Percentiles rank a stretch among this genome's conserved stretches.
These are phyloP conservation scores for Tylopilus cervinicoccineus DNA, from an alignment of 768 basidiomycete genomes.

Conservation along the genomic window DNA sequence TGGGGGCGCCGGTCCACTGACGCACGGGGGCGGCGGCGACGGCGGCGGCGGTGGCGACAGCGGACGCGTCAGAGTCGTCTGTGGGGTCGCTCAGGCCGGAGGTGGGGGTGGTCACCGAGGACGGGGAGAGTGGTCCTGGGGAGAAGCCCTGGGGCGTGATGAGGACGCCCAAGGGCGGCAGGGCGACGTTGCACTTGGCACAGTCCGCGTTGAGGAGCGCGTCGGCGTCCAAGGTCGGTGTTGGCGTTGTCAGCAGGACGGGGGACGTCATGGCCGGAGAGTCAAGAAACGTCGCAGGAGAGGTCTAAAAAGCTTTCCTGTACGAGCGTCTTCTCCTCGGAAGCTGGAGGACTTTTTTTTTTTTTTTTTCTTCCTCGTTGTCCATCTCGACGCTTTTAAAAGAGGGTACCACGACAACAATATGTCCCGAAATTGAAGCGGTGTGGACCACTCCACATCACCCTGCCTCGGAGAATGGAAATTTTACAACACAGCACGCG, in stretches of 20 bases:
- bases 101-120: not conserved
- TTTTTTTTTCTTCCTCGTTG: not conserved
- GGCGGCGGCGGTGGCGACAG: not conserved
- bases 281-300: not conserved
- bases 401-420: slow-evolving; percentile 1
- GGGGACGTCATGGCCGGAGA: slow-evolving; percentile 7
- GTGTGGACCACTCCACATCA: not conserved
- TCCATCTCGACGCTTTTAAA: slow-evolving; percentile 3
- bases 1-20: slow-evolving; percentile 19
- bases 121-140: not conserved
- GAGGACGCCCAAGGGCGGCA: not conserved
- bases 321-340: slow-evolving; percentile 1
- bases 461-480: slow-evolving; percentile 1
- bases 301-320: not conserved
- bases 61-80: slow-evolving; percentile 2
- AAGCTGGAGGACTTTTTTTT: not conserved
- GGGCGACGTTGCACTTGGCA: not conserved
- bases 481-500: not conserved
- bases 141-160: not conserved
- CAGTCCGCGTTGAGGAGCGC: not conserved
- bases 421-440: slow-evolving; percentile 2
- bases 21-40: not conserved
- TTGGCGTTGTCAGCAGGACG: slow-evolving; percentile 3
- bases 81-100: not conserved
- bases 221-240: not conserved